Percentiles rank a stretch among this genome's conserved stretches.
Conservation (phyloP, 2,329 filamentous ascomycete species). For the Diaporthe sp. region DNA sequence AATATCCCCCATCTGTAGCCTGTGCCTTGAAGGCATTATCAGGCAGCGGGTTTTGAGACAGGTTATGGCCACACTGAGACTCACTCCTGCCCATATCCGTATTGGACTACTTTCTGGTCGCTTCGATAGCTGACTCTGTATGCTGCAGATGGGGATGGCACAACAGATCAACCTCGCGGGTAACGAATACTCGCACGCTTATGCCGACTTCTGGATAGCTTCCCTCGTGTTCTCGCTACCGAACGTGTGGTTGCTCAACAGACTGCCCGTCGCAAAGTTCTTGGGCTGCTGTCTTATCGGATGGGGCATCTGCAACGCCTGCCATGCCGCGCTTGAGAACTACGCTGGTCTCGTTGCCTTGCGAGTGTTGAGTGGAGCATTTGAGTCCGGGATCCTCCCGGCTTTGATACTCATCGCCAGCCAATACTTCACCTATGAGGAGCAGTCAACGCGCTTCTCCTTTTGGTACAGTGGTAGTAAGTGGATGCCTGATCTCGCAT, state of each 20-base stretch:
- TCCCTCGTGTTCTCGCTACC: conserved; percentile 36
- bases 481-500: neutral
- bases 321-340: conserved; percentile 46
- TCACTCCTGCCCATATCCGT: too few species aligned
- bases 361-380: conserved; percentile 48
- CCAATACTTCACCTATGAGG: conserved; percentile 49
- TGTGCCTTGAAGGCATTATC: too few species aligned
- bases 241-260: conserved; percentile 37
- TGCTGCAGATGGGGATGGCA: conserved; percentile 5
- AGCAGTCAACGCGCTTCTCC: conserved; percentile 50
- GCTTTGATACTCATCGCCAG: conserved; percentile 47
- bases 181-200: conserved; percentile 23
- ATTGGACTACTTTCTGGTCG: too few species aligned
- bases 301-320: conserved; percentile 46
- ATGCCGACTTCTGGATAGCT: conserved; percentile 40
- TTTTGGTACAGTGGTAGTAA: conserved; percentile 41
- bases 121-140: too few species aligned
- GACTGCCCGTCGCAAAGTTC: conserved; percentile 41
- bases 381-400: conserved; percentile 48
- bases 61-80: too few species aligned
- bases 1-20: too few species aligned
- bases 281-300: conserved; percentile 39
- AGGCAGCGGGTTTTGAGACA: too few species aligned
- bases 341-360: conserved; percentile 47
- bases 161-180: neutral